Base-by-base conservation (phyloP, 2,329 filamentous ascomycete genomes). In the Bipolaris sorokiniana region DNA sequence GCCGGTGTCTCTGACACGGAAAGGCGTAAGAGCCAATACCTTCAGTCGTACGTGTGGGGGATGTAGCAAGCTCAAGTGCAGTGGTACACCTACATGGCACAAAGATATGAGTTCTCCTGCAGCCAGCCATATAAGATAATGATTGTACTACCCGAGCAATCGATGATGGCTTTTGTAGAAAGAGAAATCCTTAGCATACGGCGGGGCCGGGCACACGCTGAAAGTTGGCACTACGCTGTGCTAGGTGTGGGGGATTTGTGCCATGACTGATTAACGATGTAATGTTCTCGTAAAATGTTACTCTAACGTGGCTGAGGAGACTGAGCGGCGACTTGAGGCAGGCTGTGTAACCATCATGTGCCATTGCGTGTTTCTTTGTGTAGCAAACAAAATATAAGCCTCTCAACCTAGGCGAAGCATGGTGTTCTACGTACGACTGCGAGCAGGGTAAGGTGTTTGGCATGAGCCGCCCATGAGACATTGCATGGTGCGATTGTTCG, bases 221-320 rank as follows among this genome's bases (percentile, higher is more conserved):
- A 62, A 62, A 62, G 51, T 55, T 62, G 65, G 65, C 58, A 64
- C 48, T 13, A 64, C 63, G 71, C 61, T 47, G 66, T 71, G 63
- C 56, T 51, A 65, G 61, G 59, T 68, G 65, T 66, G 66, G 67
- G 68, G 63, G 66, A 58, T 61, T 62, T 33, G 62, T 62, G 61
- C 59, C 59, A 60, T 55, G 40, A 49, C 40, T 37, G 59, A 63
- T 52, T 52, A 64, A 51, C 44, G 46, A 59, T 51, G 56, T 61
- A 37, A 20, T 52, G 36, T 56, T 58, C 58, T 53, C 51, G 67
- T 71, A 63, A 46, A 56, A 67, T 58, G 64, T 64, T 53, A 26
- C 49, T 62, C 51, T 51, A 61, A 58, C 47, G 58, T 58, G 54
- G 56, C 53, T 63, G 52, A 46, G 50, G 51, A 53, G 36, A 51